Evolutionary conservation across 495 filamentous ascomycete genomes (phyloP), one percentile per base, ranked within the genome.

Genomic region (Thermochaetoides thermophila): DNA sequence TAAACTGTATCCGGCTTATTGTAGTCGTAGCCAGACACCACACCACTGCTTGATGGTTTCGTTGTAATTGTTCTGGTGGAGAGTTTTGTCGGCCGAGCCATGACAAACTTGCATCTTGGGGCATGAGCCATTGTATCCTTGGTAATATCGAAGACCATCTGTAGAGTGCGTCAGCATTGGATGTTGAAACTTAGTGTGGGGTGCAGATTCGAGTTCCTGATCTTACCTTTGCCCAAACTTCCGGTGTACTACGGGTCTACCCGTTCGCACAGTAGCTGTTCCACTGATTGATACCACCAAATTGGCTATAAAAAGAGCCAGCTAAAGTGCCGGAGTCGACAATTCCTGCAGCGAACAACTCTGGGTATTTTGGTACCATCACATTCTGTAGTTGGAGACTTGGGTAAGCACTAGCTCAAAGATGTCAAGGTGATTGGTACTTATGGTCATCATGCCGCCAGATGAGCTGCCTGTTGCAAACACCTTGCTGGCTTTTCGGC

Each of bases 101-200:
- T 68, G 66, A 44, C 60, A 68, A 34, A 70, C 59, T 46, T 68
- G 63, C 61, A 68, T 61, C 33, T 49, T 50, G 15, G 66, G 63
- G 1, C 58, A 44, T 5, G 41, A 12, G n/a, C 64, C 64, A 12
- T 41, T 45, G 39, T 68, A 68, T 8, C 48, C 56, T 0, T 59
- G 50, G 37, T 66, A 59, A 60, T 60, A 38, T 47, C 48, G 5
- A 47, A 23, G 16, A 59, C 63, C 25, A 61, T 49, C 17, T 37
- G 5, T 1, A 7, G 14, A 1, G 5, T 5, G 32, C 17, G 26
- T 36, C 5, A 36, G 13, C 5, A 13, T 6, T 14, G 17, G 13
- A 7, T 29, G 7, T 6, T 9, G 12, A 7, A 22, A 17, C n/a
- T n/a, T n/a, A n/a, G n/a, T n/a, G n/a, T n/a, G n/a, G n/a, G n/a